Evolutionary conservation across 139 green algal species (phyloP).

Genomic region (Mesotaenium endlicherianum): DNA sequence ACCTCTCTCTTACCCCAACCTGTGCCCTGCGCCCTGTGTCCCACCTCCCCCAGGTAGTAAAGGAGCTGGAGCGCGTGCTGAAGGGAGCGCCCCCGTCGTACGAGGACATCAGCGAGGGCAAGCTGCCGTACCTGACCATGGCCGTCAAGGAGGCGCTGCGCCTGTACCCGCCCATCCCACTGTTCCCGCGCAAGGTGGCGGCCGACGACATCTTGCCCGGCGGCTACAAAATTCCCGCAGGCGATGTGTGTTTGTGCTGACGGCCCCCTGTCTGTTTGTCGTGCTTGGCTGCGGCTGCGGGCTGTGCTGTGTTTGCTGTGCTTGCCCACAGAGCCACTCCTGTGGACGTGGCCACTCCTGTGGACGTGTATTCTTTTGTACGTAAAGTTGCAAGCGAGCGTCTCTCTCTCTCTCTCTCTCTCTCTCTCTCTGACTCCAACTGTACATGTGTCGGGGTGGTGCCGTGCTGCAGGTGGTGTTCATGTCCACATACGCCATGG

Average conservation of each 20-base stretch:
- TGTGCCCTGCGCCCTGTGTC: not conserved
- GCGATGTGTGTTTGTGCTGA: conserved; percentile 69
- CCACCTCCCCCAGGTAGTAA: not conserved
- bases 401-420: not conserved
- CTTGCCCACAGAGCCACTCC: too few relatives aligned
- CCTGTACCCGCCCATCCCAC: conserved; percentile 70
- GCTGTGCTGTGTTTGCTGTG: too few relatives aligned
- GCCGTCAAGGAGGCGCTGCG: conserved; percentile 70
- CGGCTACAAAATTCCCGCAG: conserved; percentile 60
- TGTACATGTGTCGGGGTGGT: too few relatives aligned
- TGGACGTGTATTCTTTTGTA: too few relatives aligned
- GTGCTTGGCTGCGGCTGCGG: too few relatives aligned
- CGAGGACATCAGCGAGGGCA: conserved; percentile 41
- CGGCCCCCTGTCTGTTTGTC: too few relatives aligned
- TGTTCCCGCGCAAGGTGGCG: conserved; percentile 66
- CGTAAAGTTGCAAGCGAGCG: too few relatives aligned
- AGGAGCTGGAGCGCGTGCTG: conserved; percentile 62
- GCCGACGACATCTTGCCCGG: conserved; percentile 61
- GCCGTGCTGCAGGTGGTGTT: conserved; percentile 62
- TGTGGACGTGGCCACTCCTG: too few relatives aligned
- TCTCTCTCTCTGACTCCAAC: not conserved
- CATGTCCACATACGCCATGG: conserved; percentile 70
- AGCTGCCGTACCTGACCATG: conserved; percentile 25
- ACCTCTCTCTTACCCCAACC: not conserved
- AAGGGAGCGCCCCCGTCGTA: conserved; percentile 54